A percentile compares a stretch with the other conserved stretches of the same genome.
These are phyloP conservation scores for Tremella mesenterica DNA, from an alignment of 768 basidiomycete species.

Conservation along the genomic window DNA sequence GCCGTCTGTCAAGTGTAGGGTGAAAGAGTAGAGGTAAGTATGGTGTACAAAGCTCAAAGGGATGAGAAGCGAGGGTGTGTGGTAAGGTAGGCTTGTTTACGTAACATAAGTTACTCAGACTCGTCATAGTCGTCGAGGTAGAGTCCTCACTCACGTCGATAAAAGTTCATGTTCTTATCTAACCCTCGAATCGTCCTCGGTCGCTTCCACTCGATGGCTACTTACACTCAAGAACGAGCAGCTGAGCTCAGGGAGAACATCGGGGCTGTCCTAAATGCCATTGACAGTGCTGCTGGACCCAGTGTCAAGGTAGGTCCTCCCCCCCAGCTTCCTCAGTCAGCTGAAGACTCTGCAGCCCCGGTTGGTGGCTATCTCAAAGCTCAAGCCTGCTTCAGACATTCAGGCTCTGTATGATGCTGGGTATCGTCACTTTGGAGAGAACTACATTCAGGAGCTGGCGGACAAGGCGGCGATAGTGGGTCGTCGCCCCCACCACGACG, in stretches of 20 bases:
- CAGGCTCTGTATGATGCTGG: conserved; percentile 69
- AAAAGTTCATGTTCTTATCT: too few species aligned
- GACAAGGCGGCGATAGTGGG: conserved; percentile 70
- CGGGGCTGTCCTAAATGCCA: conserved; percentile 32
- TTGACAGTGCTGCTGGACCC: conserved; percentile 21
- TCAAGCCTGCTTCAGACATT: conserved; percentile 81
- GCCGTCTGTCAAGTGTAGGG: neutral
- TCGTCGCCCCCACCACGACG: neutral
- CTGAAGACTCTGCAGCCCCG: conserved; percentile 40
- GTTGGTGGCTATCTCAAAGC: conserved; percentile 85
- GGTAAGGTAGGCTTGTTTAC: neutral
- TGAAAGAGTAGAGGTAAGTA: neutral
- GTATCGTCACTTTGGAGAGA: conserved; percentile 91
- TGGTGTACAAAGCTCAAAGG: neutral
- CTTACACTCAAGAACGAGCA: conserved; percentile 37
- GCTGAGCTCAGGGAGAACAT: conserved; percentile 43
- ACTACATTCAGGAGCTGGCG: conserved; percentile 86
- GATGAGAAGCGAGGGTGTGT: neutral
- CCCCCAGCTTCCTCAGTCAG: neutral
- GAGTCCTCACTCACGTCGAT: too few species aligned
- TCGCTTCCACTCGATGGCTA: neutral
- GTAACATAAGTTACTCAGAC: neutral
- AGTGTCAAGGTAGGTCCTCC: neutral
- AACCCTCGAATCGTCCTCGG: neutral
- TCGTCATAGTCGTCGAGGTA: neutral